Evolutionary conservation across 495 filamentous ascomycete species (phyloP), one percentile per base, ranked within the genome.

Genomic region (Glutinoglossum americanum): DNA sequence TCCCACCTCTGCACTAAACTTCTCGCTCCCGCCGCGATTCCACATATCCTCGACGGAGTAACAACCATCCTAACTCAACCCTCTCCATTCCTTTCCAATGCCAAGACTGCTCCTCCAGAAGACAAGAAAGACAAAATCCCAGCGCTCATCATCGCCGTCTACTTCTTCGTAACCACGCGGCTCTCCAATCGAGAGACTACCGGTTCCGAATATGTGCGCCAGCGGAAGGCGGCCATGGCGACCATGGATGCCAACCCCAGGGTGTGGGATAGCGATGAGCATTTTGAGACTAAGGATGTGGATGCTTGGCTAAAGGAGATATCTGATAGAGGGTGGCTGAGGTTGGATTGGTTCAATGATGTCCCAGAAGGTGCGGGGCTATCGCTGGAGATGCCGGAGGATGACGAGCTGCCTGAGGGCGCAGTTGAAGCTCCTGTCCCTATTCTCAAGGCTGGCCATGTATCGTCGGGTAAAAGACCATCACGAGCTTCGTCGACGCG

Each of bases 11-110:
- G 82, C 68, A 75, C 82, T 60, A 72, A 70, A 28, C 77, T 85
- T 65, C 73, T 76, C 1, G 74, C 72, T 4, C 71, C 76, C 57
- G 70, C 71, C 49, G 69, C 81, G 54, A 66, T 74, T n/a, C 80
- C 79, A 6, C 81, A 87, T 66, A 74, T 87, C 0, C 76, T 78
- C 59, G 72, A 77, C 0, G 83, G 83, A 41, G 73, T 84, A 1
- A 76, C 75, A 9, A 76, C 76, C 8, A 70, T 81, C 39, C 67
- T 80, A 1, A 37, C 70, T 66, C 39, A 28, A 13, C 11, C 72
- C 71, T 55, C 37, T 70, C 57, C 71, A 8, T 41, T 28, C 32
- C 23, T 64, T 71, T n/a, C 67, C 67, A 32, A 63, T 63, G 30
- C 23, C 32, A 15, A 58, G 17, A 67, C 66, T 33, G 58, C 66